Evolutionary conservation across 2,329 filamentous ascomycete genomes (phyloP).

Genomic region (Curvularia spicifera): DNA sequence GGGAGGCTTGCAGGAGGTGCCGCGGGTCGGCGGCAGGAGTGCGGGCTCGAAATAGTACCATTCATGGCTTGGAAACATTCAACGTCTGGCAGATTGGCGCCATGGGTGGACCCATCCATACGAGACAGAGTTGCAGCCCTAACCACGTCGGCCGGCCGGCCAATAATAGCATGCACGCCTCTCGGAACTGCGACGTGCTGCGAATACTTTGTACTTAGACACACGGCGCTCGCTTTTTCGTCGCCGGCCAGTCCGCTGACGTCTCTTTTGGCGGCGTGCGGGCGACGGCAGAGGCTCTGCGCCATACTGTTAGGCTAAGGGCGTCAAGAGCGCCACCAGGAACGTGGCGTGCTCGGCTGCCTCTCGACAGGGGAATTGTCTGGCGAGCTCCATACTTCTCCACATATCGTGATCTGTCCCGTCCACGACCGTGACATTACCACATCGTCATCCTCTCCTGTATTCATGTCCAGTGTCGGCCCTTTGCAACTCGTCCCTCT

Average conservation of each 20-base stretch:
- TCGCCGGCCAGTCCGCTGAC: background rate
- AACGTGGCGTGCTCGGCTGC: conserved; percentile 3
- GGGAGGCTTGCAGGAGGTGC: conserved; percentile 20
- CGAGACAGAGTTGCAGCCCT: conserved; percentile 24
- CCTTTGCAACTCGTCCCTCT: background rate
- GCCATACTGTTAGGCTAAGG: conserved; percentile 12
- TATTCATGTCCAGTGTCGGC: conserved; percentile 9
- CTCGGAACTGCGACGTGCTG: background rate
- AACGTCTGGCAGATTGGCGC: conserved; percentile 31
- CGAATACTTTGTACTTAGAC: too few species aligned
- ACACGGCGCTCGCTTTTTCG: background rate
- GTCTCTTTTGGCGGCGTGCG: conserved; percentile 2
- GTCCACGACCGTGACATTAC: background rate
- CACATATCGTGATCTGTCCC: conserved; percentile 1
- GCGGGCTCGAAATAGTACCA: conserved; percentile 37
- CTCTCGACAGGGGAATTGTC: conserved; percentile 2
- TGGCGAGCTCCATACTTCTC: background rate
- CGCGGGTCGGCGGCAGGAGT: conserved; percentile 33
- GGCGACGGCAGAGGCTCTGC: conserved; percentile 8
- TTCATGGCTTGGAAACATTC: conserved; percentile 30
- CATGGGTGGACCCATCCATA: conserved; percentile 21
- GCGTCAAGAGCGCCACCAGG: conserved; percentile 4
- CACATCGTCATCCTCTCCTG: background rate
- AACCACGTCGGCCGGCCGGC: conserved; percentile 5
- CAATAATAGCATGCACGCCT: conserved; percentile 20